phyloP scores from a whole-genome alignment of 305 asterid genomes.

The Solanum hybrid region DNA sequence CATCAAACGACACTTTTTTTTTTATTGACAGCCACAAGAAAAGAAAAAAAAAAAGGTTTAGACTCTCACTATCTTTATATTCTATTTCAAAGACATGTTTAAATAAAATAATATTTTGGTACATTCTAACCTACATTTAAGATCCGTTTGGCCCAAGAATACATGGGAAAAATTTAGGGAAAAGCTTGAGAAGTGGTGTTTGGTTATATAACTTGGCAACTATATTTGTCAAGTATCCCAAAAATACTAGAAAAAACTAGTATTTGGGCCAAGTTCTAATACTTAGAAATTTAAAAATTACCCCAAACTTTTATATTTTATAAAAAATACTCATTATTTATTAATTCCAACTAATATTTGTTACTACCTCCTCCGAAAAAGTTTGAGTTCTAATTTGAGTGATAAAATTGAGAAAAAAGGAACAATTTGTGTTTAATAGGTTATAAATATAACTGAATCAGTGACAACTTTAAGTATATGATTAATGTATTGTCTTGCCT shows the following conservation, averaged over 20 bases:
- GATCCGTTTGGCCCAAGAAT: neutral
- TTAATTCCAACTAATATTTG: no score
- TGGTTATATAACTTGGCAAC: neutral
- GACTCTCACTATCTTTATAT: neutral
- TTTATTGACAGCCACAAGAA: neutral
- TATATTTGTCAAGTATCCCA: neutral
- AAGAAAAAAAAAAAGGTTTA: neutral
- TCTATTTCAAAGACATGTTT: neutral
- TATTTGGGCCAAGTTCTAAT: neutral
- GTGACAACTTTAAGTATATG: neutral
- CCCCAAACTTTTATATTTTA: neutral
- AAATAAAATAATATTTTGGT: neutral
- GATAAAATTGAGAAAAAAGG: neutral
- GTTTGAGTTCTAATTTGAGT: neutral
- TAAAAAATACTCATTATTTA: no score
- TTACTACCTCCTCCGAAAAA: neutral
- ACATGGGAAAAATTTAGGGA: neutral
- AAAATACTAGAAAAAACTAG: no score
- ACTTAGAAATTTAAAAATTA: no score
- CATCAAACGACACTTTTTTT: neutral
- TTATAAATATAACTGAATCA: no score
- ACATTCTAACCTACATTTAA: no score
- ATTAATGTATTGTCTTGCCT: neutral
- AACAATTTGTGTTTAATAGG: neutral
- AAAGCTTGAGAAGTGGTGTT: no score